Evolutionary conservation across 2,329 filamentous ascomycete genomes (phyloP).

Genomic region (Xylaria sp.): DNA sequence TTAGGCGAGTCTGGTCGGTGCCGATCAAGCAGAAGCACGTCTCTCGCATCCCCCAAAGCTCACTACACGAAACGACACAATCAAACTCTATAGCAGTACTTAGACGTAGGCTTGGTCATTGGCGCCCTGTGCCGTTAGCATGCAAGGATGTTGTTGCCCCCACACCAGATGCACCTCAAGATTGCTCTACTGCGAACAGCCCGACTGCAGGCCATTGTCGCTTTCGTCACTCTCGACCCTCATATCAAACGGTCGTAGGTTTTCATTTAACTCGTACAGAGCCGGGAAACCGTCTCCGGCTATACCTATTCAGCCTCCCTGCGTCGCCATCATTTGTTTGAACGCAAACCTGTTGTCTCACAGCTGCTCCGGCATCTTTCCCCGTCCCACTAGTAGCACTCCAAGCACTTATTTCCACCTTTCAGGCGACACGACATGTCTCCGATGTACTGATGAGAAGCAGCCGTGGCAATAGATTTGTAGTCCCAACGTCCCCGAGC

Average conservation of each 20-base stretch:
- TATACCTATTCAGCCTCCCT: slow-evolving; percentile 1
- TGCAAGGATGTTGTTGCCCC: slow-evolving; percentile 2
- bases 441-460: background rate
- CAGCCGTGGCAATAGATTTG: background rate
- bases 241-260: slow-evolving; percentile 20
- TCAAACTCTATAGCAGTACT: too few relatives aligned
- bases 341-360: background rate
- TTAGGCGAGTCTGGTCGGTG: too few relatives aligned
- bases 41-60: too few relatives aligned
- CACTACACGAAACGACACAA: too few relatives aligned
- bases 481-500: background rate
- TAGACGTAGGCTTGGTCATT: too few relatives aligned
- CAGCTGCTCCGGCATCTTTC: background rate
- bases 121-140: too few relatives aligned
- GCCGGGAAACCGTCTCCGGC: background rate
- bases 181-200: slow-evolving; percentile 27
- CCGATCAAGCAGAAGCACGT: too few relatives aligned
- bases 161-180: slow-evolving; percentile 23
- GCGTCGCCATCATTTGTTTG: background rate
- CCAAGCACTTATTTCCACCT: background rate
- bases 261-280: slow-evolving; percentile 10
- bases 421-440: background rate
- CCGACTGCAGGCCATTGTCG: slow-evolving; percentile 20
- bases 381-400: background rate
- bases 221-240: slow-evolving; percentile 1